phyloP scores from a whole-genome alignment of 2,329 filamentous ascomycete genomes.

The Torrubiella hemipterigena region DNA sequence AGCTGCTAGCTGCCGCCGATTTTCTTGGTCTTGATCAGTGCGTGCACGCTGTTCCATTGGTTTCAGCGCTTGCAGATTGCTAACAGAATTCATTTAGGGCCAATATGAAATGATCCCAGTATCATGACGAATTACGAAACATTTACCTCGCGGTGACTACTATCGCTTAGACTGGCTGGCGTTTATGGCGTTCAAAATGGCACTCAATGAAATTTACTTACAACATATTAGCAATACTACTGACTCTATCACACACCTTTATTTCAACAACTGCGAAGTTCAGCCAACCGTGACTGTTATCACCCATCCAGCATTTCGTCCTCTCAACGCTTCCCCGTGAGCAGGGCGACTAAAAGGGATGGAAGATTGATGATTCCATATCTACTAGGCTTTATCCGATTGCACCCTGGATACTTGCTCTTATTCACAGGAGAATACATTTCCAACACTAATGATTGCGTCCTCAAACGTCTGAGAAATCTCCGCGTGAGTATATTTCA shows the following conservation, averaged over 20 bases:
- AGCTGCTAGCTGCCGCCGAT: constrained; percentile 67
- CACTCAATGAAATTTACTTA: no score
- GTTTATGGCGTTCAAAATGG: no score
- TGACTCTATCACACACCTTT: constrained; percentile 1
- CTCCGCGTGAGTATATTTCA: no score
- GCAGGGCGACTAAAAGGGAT: constrained; percentile 42
- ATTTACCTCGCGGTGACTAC: background rate
- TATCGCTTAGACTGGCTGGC: no score
- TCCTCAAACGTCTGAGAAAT: no score
- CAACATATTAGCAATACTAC: no score
- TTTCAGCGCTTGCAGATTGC: constrained; percentile 13
- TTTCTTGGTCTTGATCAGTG: constrained; percentile 56
- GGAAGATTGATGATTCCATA: constrained; percentile 42
- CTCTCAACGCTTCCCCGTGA: constrained; percentile 34
- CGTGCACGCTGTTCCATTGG: constrained; percentile 11
- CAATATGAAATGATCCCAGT: constrained; percentile 22
- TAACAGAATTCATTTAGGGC: constrained; percentile 14
- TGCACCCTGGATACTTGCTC: no score
- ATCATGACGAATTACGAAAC: background rate
- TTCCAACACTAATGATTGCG: no score
- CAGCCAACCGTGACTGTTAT: constrained; percentile 1
- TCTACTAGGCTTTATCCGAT: no score
- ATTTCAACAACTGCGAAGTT: constrained; percentile 1
- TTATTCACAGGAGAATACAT: no score
- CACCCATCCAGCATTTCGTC: no score